Base-by-base conservation (phyloP, 768 basidiomycete species). In the Podaxis sp. region DNA sequence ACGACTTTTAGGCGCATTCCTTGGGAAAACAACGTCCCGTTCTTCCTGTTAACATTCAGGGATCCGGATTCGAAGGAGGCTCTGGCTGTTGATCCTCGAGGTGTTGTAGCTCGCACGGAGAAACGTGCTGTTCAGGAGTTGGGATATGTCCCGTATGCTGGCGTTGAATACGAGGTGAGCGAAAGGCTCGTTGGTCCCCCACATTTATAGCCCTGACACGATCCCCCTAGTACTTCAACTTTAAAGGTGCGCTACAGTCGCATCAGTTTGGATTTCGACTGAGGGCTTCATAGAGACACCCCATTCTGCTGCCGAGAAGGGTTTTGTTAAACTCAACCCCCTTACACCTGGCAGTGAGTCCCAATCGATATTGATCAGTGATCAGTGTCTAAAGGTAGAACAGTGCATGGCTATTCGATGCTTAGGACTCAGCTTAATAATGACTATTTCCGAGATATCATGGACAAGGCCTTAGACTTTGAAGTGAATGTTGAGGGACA, bases 321-420 rank as follows among this genome's bases (percentile, higher is more conserved):
- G 84, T 9, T 98, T 92, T 71, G 78, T 76, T 1, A 76, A 84
- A 63, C 79, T 98, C 4, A 80, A 86, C 43, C 88, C 96, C 6
- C 75, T 99, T 47, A 98, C 96, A 1, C 85, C 95, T 2, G 97
- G 97, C 72, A 98, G 95, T 97, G 70, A 67, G 93, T 80, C 43
- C 58, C 15, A 17, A 27, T 29, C 41, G 3, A 49, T 7, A 22
- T 58, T 55, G 47, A 59, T 64, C 15, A 65, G 19, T 50, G 2
- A 24, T 24, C 22, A 13, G 8, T 8, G 49, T 22, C 50, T 36
- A 56, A 15, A 50, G 25, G 37, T 22, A 59, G 46, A 27, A 63
- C 12, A 98, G 95, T 96, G 91, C 97, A 98, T 68, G 97, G 97
- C 3, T 98, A 98, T 72, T 97, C 95, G 3, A 80, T 98, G 37